Evolutionary conservation across 1,284 basidiomycete genomes (phyloP).

Genomic region (Cutaneotrichosporon sp.): DNA sequence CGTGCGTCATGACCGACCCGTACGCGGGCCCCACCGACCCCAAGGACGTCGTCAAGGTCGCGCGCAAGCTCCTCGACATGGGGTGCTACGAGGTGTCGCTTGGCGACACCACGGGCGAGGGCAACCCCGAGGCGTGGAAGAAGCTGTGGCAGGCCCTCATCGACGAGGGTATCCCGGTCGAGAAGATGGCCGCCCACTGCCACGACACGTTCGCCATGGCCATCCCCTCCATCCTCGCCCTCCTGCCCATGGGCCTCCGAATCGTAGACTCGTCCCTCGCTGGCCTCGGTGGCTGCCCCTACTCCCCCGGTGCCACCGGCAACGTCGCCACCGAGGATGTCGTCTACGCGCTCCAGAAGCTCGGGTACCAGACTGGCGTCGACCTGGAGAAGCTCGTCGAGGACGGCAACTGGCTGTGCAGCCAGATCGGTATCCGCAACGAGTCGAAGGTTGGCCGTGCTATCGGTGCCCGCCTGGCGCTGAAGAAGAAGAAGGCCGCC

Average conservation of each 20-base stretch:
- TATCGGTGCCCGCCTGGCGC: constrained; percentile 58
- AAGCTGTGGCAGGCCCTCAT: constrained; percentile 71
- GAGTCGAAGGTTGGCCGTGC: constrained; percentile 80
- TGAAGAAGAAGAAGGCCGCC: constrained; percentile 23
- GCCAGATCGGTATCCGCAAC: constrained; percentile 66
- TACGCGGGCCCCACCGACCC: constrained; percentile 78
- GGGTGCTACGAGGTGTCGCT: constrained; percentile 92
- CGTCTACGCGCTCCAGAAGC: constrained; percentile 75
- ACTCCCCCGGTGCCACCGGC: constrained; percentile 92
- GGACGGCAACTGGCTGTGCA: constrained; percentile 78
- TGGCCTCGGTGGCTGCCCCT: constrained; percentile 91
- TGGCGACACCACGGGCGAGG: constrained; percentile 89
- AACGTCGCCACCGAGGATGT: constrained; percentile 91
- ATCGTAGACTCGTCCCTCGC: constrained; percentile 66
- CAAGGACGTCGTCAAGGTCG: constrained; percentile 67
- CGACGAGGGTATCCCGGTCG: constrained; percentile 56
- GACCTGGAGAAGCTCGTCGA: constrained; percentile 69
- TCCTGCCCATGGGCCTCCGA: constrained; percentile 57
- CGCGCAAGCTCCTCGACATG: constrained; percentile 75
- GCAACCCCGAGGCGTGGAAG: constrained; percentile 69
- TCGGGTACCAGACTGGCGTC: constrained; percentile 68
- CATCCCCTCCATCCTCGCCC: constrained; percentile 56
- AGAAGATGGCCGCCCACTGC: constrained; percentile 71
- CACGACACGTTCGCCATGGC: constrained; percentile 91
- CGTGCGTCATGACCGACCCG: constrained; percentile 76